A percentile compares a stretch with the other conserved stretches of the same genome.
Conservation (phyloP, 2,329 filamentous ascomycete species). For the Xylariaceae sp. region DNA sequence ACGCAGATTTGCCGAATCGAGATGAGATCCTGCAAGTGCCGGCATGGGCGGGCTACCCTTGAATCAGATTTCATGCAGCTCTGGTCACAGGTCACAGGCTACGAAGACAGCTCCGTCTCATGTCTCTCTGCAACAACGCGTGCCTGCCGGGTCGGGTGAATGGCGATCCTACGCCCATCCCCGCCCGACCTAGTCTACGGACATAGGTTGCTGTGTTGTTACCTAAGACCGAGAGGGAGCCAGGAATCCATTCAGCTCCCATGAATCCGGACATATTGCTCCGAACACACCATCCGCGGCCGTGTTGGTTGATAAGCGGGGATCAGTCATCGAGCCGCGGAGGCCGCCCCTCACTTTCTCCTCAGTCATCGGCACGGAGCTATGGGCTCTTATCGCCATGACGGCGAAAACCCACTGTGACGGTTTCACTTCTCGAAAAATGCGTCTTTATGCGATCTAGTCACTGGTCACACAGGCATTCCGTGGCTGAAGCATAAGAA, state of each 20-base stretch:
- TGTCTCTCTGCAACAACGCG: no score
- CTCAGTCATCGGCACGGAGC: background rate
- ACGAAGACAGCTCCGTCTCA: no score
- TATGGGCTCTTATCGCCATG: slow-evolving; percentile 1
- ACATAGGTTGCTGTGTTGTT: background rate
- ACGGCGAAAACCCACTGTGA: background rate
- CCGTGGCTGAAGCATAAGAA: slow-evolving; percentile 14
- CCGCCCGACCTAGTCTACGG: no score
- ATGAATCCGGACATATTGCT: background rate
- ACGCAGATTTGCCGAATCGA: no score
- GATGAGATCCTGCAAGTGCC: no score
- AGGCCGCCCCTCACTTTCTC: background rate
- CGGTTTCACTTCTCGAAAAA: background rate
- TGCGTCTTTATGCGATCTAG: background rate
- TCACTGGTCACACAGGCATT: background rate
- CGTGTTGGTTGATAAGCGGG: background rate
- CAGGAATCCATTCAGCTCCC: background rate
- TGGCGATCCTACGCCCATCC: no score
- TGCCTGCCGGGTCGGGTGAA: no score
- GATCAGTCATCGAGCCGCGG: background rate
- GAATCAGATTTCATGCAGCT: no score
- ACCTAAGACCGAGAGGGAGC: background rate
- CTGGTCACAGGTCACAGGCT: no score
- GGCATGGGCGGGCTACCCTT: no score
- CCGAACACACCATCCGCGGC: background rate